Base-by-base conservation (phyloP, 2,329 filamentous ascomycete genomes). In the Thelonectria discophora region DNA sequence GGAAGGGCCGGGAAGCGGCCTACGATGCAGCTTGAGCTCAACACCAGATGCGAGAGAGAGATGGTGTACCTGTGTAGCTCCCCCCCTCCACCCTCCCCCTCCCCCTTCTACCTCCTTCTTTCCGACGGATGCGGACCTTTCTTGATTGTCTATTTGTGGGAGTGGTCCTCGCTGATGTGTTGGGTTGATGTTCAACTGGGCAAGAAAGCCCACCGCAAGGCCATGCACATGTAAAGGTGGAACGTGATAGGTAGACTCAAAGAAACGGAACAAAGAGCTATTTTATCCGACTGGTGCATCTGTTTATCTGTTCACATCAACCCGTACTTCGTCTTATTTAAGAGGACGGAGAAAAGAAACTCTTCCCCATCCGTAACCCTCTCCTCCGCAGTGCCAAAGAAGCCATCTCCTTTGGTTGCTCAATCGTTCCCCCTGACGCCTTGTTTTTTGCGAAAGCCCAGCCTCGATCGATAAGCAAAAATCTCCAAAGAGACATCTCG, bases 81-180 rank as follows among this genome's bases (percentile, higher is more conserved):
- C 46, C 49, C 30, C 37, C 27, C 27, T 9, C 27, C 8, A 7
- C 27, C 27, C 27, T 30, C 27, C 27, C 7, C 7, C 27, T 30
- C 27, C 27, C 5, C 27, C 27, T 8, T 30, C 50, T 47, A 30
- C 15, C 42, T 49, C 17, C 39, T 47, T 30, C 60, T 45, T 55
- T 58, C 50, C 46, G 30, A 60, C 64, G 60, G 43, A 68, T 65
- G 61, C 63, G 60, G 58, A 42, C 65, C 50, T 54, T 58, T 39
- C 57, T 63, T 70, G 70, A 68, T 71, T 71, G 69, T 68, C 66
- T 70, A 67, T 71, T 71, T 68, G 68, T 66, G 66, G 66, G 42
- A 60, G 60, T 70, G 66, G 64, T 62, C 67, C 63, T 66, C 64
- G 63, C 67, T 30, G 60, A 40, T 67, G 58, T 58, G 58, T 58